Conservation (phyloP, 2,329 filamentous ascomycete species). For the Phymatotrichopsis omnivora region DNA sequence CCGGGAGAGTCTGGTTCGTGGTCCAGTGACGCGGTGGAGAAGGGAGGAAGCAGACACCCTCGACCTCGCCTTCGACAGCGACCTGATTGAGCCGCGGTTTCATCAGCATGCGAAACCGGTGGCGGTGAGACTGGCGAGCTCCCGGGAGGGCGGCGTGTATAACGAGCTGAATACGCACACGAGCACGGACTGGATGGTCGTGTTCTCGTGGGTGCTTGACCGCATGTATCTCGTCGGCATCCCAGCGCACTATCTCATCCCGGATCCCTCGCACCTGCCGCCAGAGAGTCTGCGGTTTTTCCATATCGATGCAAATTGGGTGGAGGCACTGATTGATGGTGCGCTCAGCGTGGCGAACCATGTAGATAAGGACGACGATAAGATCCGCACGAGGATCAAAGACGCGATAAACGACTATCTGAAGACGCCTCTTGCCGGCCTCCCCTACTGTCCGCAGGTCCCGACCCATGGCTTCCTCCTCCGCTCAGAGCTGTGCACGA, state of each 20-base stretch:
- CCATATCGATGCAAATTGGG: conserved; percentile 39
- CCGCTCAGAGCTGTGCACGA: conserved; percentile 35
- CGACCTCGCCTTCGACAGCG: conserved; percentile 5
- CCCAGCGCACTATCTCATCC: conserved; percentile 38
- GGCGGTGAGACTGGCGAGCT: conserved; percentile 18
- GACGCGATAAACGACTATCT: conserved; percentile 35
- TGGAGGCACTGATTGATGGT: conserved; percentile 39
- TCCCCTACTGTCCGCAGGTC: conserved; percentile 31
- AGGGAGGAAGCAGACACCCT: conserved; percentile 2
- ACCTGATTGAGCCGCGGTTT: conserved; percentile 1
- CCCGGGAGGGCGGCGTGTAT: conserved; percentile 28
- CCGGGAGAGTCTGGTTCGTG: not conserved
- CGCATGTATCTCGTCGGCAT: conserved; percentile 35
- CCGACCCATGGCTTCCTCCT: conserved; percentile 38
- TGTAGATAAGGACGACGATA: conserved; percentile 31
- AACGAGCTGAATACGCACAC: conserved; percentile 34
- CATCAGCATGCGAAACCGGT: conserved; percentile 4
- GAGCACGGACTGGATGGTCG: conserved; percentile 35
- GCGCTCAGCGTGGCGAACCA: conserved; percentile 39
- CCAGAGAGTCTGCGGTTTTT: conserved; percentile 40
- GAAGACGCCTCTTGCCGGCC: conserved; percentile 11
- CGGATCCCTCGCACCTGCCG: conserved; percentile 35
- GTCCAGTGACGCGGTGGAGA: conserved; percentile 11
- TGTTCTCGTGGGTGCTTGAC: conserved; percentile 37
- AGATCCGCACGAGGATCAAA: conserved; percentile 32